Conservation (phyloP, 495 filamentous ascomycete species). For the Talaromyces adpressus region DNA sequence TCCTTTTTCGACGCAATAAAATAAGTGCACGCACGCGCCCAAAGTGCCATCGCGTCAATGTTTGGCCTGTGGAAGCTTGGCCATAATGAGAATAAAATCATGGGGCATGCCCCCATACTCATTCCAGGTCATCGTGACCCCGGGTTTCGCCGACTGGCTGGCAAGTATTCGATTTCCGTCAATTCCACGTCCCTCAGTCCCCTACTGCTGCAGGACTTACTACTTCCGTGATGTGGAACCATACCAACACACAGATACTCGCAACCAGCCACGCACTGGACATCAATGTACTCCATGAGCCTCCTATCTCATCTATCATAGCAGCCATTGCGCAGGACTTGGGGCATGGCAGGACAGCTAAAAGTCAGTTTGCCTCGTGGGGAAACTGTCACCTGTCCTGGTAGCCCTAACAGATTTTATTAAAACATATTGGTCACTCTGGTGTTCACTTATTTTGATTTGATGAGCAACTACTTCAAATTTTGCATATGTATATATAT, state of each 20-base stretch:
- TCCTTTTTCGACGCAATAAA: neutral
- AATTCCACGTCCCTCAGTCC: constrained; percentile 54
- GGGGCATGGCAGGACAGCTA: too few species aligned
- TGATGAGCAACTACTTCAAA: neutral
- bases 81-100: constrained; percentile 37
- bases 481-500: neutral
- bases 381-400: neutral
- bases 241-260: too few species aligned
- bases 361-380: too few species aligned
- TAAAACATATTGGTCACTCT: neutral
- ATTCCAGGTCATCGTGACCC: constrained; percentile 51
- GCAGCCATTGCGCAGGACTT: too few species aligned
- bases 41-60: constrained; percentile 3
- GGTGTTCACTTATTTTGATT: neutral
- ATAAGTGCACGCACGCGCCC: neutral
- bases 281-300: too few species aligned
- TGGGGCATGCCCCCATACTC: constrained; percentile 69
- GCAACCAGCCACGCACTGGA: too few species aligned
- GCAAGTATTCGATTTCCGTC: constrained; percentile 54
- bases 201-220: constrained; percentile 46
- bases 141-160: constrained; percentile 33
- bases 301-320: too few species aligned
- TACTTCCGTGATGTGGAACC: constrained; percentile 15
- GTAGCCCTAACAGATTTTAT: neutral
- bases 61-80: constrained; percentile 1